Evolutionary conservation across 2,329 filamentous ascomycete species (phyloP).

Genomic region (Aspergillaceae sp.): DNA sequence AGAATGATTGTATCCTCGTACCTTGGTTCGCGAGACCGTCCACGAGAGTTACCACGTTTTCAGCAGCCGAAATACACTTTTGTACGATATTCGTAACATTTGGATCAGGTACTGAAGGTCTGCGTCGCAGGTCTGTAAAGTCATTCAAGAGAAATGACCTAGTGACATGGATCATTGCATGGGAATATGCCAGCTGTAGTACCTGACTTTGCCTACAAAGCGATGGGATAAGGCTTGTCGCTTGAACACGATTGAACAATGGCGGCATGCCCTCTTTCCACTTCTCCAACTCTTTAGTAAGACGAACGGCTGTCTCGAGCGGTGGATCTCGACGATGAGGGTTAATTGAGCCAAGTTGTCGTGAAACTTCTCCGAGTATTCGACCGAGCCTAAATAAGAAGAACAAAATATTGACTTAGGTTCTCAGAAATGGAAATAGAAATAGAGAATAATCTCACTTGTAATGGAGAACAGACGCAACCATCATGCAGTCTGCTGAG

Average conservation of each 20-base stretch:
- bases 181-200: constrained; percentile 29
- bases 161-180: constrained; percentile 33
- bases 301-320: constrained; percentile 25
- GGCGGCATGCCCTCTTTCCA: constrained; percentile 31
- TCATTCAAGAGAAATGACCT: constrained; percentile 30
- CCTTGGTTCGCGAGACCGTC: constrained; percentile 29
- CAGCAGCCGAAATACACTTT: constrained; percentile 38
- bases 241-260: constrained; percentile 28
- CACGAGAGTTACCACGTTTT: constrained; percentile 30
- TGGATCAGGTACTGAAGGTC: constrained; percentile 20
- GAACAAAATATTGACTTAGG: neutral
- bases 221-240: constrained; percentile 30
- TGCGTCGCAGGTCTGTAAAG: constrained; percentile 27
- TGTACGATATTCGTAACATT: constrained; percentile 29
- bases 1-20: constrained; percentile 32
- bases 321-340: constrained; percentile 21
- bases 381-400: constrained; percentile 37
- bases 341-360: constrained; percentile 35
- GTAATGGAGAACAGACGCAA: constrained; percentile 31
- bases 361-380: constrained; percentile 41
- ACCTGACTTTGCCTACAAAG: constrained; percentile 33
- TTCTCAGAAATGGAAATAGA: neutral
- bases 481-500: constrained; percentile 32
- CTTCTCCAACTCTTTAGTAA: constrained; percentile 26
- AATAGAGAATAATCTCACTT: constrained; percentile 14